Conservation (phyloP, 768 basidiomycete species). For the Boletus sensibilis region DNA sequence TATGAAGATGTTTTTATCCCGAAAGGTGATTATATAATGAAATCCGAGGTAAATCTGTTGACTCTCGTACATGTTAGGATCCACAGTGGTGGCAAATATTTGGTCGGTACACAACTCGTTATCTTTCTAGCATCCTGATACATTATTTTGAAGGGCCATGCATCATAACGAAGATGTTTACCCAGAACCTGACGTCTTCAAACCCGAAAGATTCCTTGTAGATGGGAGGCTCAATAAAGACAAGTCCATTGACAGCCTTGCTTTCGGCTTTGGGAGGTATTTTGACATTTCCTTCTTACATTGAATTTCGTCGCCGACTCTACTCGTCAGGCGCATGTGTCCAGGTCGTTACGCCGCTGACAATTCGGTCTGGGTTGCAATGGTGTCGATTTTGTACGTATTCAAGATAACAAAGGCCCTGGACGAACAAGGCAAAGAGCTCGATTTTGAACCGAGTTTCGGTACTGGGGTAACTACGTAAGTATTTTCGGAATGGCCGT, state of each 20-base stretch:
- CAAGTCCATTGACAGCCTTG: background rate
- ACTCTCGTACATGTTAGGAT: conserved; percentile 10
- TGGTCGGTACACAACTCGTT: conserved; percentile 9
- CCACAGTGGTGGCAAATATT: conserved; percentile 18
- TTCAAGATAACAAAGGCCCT: conserved; percentile 27
- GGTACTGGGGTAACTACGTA: conserved; percentile 16
- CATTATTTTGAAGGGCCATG: conserved; percentile 15
- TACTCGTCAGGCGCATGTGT: conserved; percentile 25
- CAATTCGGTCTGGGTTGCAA: conserved; percentile 29
- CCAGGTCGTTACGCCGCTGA: conserved; percentile 34
- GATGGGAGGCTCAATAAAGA: conserved; percentile 9
- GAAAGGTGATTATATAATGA: conserved; percentile 13
- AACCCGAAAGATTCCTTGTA: conserved; percentile 32
- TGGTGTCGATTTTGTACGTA: conserved; percentile 27
- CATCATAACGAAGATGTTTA: conserved; percentile 7
- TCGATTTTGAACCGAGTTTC: conserved; percentile 18
- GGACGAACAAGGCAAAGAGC: conserved; percentile 27
- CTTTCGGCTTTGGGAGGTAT: conserved; percentile 29
- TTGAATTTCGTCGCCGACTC: background rate
- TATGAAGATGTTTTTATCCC: conserved; percentile 24
- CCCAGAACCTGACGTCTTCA: conserved; percentile 27
- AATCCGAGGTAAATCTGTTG: background rate
- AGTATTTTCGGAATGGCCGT: background rate
- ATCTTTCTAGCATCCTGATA: background rate
- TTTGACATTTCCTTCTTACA: background rate